A percentile compares a stretch with the other conserved stretches of the same genome.
These are phyloP conservation scores for Oxytropis ochrocephala DNA, from an alignment of 306 rosid genomes.

Conservation along the genomic window DNA sequence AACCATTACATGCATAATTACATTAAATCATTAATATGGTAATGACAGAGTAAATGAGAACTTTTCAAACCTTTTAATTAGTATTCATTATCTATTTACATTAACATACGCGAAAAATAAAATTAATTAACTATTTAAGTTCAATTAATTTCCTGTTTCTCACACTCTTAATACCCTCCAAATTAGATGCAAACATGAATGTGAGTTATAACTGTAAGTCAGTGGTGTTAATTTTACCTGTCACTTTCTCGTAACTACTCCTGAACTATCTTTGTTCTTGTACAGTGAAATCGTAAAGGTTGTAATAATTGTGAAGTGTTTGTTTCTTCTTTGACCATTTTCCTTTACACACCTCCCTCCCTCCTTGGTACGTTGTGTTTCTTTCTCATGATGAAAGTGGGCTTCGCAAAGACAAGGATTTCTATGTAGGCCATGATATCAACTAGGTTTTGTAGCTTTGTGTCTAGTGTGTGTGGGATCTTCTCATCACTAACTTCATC, in stretches of 20 bases:
- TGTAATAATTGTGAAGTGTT: constrained; percentile 18
- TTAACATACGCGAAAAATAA: not conserved
- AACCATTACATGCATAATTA: not conserved
- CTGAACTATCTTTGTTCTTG: constrained; percentile 2
- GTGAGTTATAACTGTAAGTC: not conserved
- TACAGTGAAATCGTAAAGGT: constrained; percentile 18
- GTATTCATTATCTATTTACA: not conserved
- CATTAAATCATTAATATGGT: not conserved
- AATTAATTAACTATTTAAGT: not conserved
- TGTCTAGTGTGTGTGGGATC: constrained; percentile 26
- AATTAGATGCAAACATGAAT: not conserved
- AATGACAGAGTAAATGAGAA: not conserved
- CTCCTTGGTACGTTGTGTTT: not conserved
- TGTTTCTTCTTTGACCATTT: not conserved
- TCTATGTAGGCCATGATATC: constrained; percentile 24
- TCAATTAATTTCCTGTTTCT: not conserved
- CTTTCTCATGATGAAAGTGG: constrained; percentile 13
- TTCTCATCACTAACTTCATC: constrained; percentile 12
- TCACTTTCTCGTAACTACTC: not conserved
- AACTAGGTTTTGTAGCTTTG: constrained; percentile 9
- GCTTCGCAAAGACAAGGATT: constrained; percentile 10
- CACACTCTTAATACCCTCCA: not conserved
- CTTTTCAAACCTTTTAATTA: not conserved
- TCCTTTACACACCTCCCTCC: not conserved
- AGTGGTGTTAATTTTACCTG: not conserved